Conservation (phyloP, 2,329 filamentous ascomycete genomes). For the Albifimbria verrucaria region DNA sequence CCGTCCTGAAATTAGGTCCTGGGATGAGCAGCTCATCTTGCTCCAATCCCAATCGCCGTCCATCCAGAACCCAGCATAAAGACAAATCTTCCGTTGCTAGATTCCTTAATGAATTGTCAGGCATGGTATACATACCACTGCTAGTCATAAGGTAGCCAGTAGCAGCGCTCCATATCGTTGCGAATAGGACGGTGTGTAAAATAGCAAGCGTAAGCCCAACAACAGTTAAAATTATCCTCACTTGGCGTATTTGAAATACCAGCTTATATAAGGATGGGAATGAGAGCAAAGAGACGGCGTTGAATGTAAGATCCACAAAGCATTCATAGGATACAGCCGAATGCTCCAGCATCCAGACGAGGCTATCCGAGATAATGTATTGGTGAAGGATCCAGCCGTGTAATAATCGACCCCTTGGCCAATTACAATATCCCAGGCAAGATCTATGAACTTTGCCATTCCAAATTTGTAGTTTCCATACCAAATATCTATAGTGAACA, state of each 20-base stretch:
- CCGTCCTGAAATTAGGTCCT: background rate
- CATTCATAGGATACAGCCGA: background rate
- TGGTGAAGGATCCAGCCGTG: constrained; percentile 3
- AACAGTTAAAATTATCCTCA: background rate
- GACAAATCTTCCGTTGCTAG: background rate
- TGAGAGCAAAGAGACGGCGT: background rate
- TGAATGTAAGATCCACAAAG: constrained; percentile 1
- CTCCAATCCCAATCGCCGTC: background rate
- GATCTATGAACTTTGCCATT: constrained; percentile 1
- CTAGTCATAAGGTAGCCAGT: background rate
- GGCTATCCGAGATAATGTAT: background rate
- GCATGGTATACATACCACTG: background rate
- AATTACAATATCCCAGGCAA: constrained; percentile 1
- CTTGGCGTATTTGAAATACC: background rate
- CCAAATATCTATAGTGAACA: background rate
- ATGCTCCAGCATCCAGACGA: constrained; percentile 1
- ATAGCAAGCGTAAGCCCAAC: background rate
- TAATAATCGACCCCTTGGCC: constrained; percentile 2
- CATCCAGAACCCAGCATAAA: constrained; percentile 2
- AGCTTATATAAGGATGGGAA: background rate
- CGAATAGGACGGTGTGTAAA: background rate
- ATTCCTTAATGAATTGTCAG: background rate
- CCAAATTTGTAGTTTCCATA: background rate
- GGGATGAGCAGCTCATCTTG: background rate
- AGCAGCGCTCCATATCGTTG: background rate